Evolutionary conservation across 805 yeast species (phyloP).

Genomic region (Pichia kluyveri): DNA sequence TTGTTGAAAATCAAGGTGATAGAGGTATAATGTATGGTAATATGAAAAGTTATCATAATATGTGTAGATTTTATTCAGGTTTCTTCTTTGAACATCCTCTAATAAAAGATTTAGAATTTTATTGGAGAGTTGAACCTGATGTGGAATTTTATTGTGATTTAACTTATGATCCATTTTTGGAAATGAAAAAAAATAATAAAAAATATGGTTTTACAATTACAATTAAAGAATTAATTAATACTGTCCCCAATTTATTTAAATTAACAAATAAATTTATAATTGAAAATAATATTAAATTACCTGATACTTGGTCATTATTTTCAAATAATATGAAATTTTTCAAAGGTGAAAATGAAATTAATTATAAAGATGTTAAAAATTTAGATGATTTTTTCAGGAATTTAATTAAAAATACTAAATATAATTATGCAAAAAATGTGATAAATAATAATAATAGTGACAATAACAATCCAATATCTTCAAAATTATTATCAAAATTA

Average conservation of each 20-base stretch:
- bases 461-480: not conserved
- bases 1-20: slow-evolving; percentile 70
- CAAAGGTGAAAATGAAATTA: slow-evolving; percentile 24
- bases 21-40: slow-evolving; percentile 77
- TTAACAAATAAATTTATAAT: slow-evolving; percentile 58
- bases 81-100: slow-evolving; percentile 72
- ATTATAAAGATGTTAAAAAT: slow-evolving; percentile 19
- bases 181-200: slow-evolving; percentile 63
- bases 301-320: slow-evolving; percentile 66
- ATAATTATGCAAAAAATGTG: slow-evolving; percentile 15
- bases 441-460: not conserved
- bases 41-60: slow-evolving; percentile 75
- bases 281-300: slow-evolving; percentile 37
- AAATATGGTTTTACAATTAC: slow-evolving; percentile 80
- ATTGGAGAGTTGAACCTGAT: slow-evolving; percentile 94
- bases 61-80: slow-evolving; percentile 93
- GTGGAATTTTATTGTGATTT: slow-evolving; percentile 86
- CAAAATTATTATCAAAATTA: slow-evolving; percentile 7
- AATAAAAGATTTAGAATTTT: slow-evolving; percentile 71
- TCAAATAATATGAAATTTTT: slow-evolving; percentile 31
- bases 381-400: slow-evolving; percentile 20
- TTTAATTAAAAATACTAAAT: slow-evolving; percentile 19
- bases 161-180: slow-evolving; percentile 83
- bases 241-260: slow-evolving; percentile 75
- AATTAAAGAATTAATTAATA: slow-evolving; percentile 68